These are phyloP conservation scores for Gastroboletus turbinatus DNA, from an alignment of 1,284 basidiomycete species.

Conservation along the genomic window DNA sequence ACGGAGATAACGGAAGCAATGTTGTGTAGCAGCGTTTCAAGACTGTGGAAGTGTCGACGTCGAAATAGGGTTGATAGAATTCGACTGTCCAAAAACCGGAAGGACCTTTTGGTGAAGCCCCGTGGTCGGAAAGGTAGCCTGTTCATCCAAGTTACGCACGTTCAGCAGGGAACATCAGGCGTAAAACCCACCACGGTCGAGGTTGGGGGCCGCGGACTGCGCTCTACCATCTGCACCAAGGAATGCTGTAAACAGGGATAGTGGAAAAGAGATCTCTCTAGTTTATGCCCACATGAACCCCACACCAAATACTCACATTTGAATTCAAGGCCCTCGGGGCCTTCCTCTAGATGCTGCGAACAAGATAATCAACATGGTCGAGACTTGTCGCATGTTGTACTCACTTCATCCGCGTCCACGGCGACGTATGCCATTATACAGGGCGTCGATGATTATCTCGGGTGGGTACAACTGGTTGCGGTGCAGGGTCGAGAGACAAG, in stretches of 20 bases:
- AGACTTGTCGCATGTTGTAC: slow-evolving; percentile 14
- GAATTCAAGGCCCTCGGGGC: slow-evolving; percentile 63
- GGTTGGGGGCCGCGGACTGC: slow-evolving; percentile 34
- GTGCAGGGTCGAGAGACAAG: background rate
- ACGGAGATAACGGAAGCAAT: slow-evolving; percentile 58
- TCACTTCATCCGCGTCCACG: slow-evolving; percentile 57
- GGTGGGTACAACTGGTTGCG: background rate
- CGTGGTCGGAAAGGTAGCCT: slow-evolving; percentile 57
- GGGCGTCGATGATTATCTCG: background rate
- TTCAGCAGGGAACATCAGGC: background rate
- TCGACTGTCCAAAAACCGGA: slow-evolving; percentile 74
- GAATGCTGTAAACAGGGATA: slow-evolving; percentile 43
- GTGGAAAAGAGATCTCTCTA: background rate
- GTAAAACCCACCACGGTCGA: slow-evolving; percentile 47
- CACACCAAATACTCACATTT: slow-evolving; percentile 49
- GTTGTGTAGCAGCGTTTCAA: slow-evolving; percentile 72
- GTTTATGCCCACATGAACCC: background rate
- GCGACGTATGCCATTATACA: slow-evolving; percentile 49
- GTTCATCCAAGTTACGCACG: slow-evolving; percentile 2
- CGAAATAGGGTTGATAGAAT: slow-evolving; percentile 80
- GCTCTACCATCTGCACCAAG: slow-evolving; percentile 37
- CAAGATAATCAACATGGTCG: background rate
- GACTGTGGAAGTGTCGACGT: slow-evolving; percentile 76
- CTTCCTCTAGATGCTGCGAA: slow-evolving; percentile 56
- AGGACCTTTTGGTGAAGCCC: slow-evolving; percentile 40